Percentiles rank a stretch among this genome's conserved stretches.
These are phyloP conservation scores for Ophiostoma montium DNA, from an alignment of 2,329 filamentous ascomycete species.

Conservation along the genomic window DNA sequence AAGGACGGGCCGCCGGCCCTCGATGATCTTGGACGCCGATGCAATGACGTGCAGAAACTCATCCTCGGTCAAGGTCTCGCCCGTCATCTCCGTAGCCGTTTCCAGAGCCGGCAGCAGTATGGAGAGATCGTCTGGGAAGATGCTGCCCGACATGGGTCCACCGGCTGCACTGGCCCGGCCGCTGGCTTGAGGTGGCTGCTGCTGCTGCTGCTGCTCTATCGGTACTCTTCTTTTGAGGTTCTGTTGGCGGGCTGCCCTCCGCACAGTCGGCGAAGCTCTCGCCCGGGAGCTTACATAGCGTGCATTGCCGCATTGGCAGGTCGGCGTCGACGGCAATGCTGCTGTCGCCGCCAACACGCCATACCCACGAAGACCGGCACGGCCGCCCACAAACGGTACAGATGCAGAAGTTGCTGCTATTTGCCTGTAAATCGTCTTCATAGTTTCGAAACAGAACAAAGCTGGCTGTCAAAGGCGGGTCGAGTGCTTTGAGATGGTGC, in stretches of 20 bases:
- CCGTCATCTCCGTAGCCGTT: not conserved
- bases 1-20: not conserved
- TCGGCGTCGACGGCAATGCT: not conserved
- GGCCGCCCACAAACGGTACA: not conserved
- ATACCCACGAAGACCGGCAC: not conserved
- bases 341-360: not conserved
- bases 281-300: not conserved
- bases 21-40: not conserved
- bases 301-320: not conserved
- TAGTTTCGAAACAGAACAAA: not conserved
- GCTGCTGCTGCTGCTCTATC: not conserved
- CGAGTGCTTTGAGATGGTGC: not conserved
- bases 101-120: not conserved
- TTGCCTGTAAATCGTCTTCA: not conserved
- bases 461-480: not conserved
- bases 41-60: slow-evolving; percentile 5
- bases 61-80: not conserved
- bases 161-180: not conserved
- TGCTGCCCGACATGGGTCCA: not conserved
- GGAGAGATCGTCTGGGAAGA: slow-evolving; percentile 1
- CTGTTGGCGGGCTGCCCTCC: not conserved
- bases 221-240: not conserved
- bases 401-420: not conserved
- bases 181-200: not conserved
- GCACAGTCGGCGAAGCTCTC: not conserved